These are phyloP conservation scores for Candida takata DNA, from an alignment of 805 yeast genomes.

Conservation along the genomic window DNA sequence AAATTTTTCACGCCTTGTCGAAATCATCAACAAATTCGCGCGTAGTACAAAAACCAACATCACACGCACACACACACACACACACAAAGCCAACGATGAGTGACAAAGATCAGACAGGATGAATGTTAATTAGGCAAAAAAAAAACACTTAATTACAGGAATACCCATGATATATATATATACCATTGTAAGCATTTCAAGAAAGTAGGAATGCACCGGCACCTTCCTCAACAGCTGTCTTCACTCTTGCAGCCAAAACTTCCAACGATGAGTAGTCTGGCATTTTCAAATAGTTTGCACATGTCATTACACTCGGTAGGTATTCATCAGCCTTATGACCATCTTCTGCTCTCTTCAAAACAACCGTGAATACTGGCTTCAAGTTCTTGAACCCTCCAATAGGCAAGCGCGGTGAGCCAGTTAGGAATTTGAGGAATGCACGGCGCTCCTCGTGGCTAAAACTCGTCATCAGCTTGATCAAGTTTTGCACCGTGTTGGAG, in stretches of 20 bases:
- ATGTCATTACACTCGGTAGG: slow-evolving; percentile 96
- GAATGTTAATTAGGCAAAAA: too few species aligned
- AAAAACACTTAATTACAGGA: too few species aligned
- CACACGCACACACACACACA: too few species aligned
- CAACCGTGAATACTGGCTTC: slow-evolving; percentile 81
- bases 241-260: slow-evolving; percentile 50
- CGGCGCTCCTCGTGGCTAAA: slow-evolving; percentile 55
- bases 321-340: slow-evolving; percentile 66
- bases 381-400: slow-evolving; percentile 86
- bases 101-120: too few species aligned
- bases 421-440: slow-evolving; percentile 73
- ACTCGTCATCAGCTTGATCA: slow-evolving; percentile 54
- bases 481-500: slow-evolving; percentile 51
- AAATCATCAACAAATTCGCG: not conserved
- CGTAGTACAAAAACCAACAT: too few species aligned
- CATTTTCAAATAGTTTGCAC: slow-evolving; percentile 87
- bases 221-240: slow-evolving; percentile 79
- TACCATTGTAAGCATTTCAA: too few species aligned
- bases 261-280: slow-evolving; percentile 70
- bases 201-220: slow-evolving; percentile 82
- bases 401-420: slow-evolving; percentile 91
- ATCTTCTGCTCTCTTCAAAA: slow-evolving; percentile 72
- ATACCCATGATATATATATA: too few species aligned
- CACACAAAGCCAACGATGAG: too few species aligned
- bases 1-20: not conserved